Conservation (phyloP, 306 rosid species). For the Castanea mollissima region DNA sequence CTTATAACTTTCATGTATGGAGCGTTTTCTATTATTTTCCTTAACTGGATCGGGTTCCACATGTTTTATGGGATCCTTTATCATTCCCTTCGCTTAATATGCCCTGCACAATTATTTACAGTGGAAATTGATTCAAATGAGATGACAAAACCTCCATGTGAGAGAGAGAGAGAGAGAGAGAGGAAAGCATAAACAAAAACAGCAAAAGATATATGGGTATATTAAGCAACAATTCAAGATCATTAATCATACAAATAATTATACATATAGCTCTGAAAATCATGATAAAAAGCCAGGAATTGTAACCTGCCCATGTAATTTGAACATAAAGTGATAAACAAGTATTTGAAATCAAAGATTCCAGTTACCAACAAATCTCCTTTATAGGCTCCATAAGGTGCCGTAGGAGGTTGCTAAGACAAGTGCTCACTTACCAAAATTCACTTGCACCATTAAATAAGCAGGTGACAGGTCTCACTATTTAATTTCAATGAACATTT, state of each 20-base stretch:
- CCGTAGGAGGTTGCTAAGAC: neutral
- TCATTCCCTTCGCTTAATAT: constrained; percentile 20
- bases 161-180: too few relatives aligned
- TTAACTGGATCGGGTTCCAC: constrained; percentile 3
- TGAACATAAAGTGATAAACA: neutral
- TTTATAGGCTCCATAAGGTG: neutral
- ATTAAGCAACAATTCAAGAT: neutral
- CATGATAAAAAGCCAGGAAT: neutral
- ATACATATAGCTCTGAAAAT: neutral
- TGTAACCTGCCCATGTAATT: neutral
- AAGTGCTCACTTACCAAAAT: neutral
- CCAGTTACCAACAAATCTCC: neutral
- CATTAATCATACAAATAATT: neutral
- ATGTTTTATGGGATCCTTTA: constrained; percentile 5
- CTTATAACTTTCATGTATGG: constrained; percentile 10
- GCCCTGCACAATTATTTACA: constrained; percentile 22
- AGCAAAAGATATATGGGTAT: neutral
- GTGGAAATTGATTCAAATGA: constrained; percentile 1
- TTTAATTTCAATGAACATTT: neutral
- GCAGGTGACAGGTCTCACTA: neutral
- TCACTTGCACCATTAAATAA: neutral
- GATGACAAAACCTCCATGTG: neutral
- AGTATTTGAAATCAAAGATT: neutral
- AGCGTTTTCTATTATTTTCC: neutral
- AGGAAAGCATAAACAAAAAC: neutral